phyloP scores from a whole-genome alignment of 2,329 filamentous ascomycete genomes.

The Ophiostoma himal-ulmi region DNA sequence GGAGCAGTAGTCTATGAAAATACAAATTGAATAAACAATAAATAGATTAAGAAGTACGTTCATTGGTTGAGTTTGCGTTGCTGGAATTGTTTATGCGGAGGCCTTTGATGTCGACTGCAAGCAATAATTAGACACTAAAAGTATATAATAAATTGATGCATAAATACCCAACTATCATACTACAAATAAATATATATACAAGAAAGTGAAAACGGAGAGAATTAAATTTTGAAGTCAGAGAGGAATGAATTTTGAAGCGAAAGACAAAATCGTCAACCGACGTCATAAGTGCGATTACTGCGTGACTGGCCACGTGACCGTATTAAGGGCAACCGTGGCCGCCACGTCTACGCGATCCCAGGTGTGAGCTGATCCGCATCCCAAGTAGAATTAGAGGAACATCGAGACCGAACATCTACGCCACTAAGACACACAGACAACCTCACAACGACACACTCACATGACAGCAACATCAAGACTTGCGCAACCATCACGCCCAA shows the following conservation, averaged over 20 bases:
- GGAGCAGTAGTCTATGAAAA: conserved; percentile 12
- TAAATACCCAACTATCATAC: too few relatives aligned
- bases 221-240: background rate
- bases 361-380: background rate
- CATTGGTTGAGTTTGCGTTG: too few relatives aligned
- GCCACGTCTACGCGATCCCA: conserved; percentile 8
- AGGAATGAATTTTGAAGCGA: background rate
- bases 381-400: background rate
- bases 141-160: too few relatives aligned
- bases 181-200: background rate
- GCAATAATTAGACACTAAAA: too few relatives aligned
- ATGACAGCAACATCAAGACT: background rate
- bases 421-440: background rate
- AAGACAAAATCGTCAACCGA: background rate
- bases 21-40: too few relatives aligned
- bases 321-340: background rate
- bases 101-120: too few relatives aligned
- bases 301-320: background rate
- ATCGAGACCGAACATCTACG: background rate
- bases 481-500: background rate
- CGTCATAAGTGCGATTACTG: background rate
- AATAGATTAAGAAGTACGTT: background rate
- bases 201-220: background rate
- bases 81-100: too few relatives aligned
- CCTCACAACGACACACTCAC: background rate